These are phyloP conservation scores for Datisca glomerata DNA, from an alignment of 306 rosid species.

Conservation along the genomic window DNA sequence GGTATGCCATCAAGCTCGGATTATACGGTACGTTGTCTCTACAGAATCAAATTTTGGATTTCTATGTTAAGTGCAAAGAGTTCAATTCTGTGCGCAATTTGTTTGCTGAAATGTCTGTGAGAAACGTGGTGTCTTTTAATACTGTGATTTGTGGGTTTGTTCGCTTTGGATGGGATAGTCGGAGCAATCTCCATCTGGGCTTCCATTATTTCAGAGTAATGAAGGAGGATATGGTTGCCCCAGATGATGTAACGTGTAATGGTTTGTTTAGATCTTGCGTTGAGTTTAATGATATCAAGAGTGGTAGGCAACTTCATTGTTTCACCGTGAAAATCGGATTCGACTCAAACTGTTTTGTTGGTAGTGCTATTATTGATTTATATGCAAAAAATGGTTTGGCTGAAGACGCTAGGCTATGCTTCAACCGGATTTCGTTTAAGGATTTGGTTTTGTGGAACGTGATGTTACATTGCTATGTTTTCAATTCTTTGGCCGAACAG, in stretches of 20 bases:
- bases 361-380: slow-evolving; percentile 39
- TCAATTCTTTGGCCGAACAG: slow-evolving; percentile 27
- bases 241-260: slow-evolving; percentile 46
- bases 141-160: slow-evolving; percentile 39
- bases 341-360: slow-evolving; percentile 51
- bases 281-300: slow-evolving; percentile 23
- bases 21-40: slow-evolving; percentile 28
- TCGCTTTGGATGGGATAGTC: slow-evolving; percentile 7
- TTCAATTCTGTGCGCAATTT: slow-evolving; percentile 27
- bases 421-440: slow-evolving; percentile 19
- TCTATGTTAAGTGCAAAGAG: slow-evolving; percentile 35
- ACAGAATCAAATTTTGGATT: slow-evolving; percentile 38
- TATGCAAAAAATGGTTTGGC: slow-evolving; percentile 47
- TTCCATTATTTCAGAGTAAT: slow-evolving; percentile 43
- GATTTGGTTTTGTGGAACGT: slow-evolving; percentile 80
- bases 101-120: slow-evolving; percentile 54
- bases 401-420: slow-evolving; percentile 43
- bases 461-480: slow-evolving; percentile 51
- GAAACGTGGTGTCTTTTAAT: slow-evolving; percentile 70
- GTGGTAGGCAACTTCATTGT: slow-evolving; percentile 60
- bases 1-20: slow-evolving; percentile 44
- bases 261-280: slow-evolving; percentile 38
- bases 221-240: slow-evolving; percentile 36
- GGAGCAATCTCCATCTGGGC: slow-evolving; percentile 11
- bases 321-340: slow-evolving; percentile 36